A percentile compares a stretch with the other conserved stretches of the same genome.
Evolutionary conservation across 176 grass and related monocot genomes (phyloP).

Genomic region (Oryza nivara): DNA sequence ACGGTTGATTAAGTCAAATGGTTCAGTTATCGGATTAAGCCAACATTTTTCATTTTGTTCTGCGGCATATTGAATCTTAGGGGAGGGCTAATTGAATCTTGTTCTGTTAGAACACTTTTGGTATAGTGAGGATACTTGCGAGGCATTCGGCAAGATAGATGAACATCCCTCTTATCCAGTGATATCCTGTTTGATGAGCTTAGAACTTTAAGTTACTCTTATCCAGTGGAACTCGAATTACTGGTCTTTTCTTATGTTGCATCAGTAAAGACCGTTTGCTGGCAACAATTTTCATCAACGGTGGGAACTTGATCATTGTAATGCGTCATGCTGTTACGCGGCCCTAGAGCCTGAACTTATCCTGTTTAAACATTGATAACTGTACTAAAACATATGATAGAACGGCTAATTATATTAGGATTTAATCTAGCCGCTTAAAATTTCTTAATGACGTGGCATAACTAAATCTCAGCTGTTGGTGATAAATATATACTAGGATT

Average conservation of each 20-base stretch:
- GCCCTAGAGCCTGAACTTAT: too few species aligned
- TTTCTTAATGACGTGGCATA: too few species aligned
- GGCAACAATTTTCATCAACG: not conserved
- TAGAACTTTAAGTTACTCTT: not conserved
- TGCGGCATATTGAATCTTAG: not conserved
- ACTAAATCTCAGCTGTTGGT: too few species aligned
- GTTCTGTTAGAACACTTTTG: not conserved
- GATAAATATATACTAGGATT: too few species aligned
- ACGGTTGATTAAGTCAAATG: slow-evolving; percentile 35
- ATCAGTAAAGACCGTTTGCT: not conserved
- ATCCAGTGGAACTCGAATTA: not conserved
- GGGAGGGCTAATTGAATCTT: not conserved
- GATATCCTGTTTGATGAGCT: not conserved
- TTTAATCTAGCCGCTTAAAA: too few species aligned
- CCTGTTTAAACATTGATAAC: too few species aligned
- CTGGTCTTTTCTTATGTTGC: too few species aligned
- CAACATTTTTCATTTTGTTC: not conserved
- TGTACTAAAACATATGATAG: not conserved
- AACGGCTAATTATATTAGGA: too few species aligned
- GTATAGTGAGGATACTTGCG: too few species aligned
- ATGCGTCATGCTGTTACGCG: not conserved
- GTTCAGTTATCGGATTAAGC: not conserved
- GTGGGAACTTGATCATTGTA: not conserved
- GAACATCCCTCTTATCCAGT: too few species aligned
- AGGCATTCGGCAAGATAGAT: not conserved